Conservation (phyloP, 768 basidiomycete species). For the Mycena pura region DNA sequence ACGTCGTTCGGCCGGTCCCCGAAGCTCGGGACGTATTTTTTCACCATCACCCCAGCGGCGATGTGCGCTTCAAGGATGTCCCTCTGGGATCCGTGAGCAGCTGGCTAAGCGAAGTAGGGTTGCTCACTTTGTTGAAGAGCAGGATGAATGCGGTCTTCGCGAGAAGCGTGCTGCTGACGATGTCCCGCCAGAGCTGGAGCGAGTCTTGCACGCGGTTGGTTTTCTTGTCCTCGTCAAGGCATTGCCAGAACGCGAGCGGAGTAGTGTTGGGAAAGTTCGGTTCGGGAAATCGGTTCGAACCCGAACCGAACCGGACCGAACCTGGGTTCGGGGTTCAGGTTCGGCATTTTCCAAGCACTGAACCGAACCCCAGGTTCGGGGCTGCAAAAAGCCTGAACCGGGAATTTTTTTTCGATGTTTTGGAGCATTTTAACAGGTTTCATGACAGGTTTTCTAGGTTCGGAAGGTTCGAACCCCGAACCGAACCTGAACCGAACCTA, state of each 20-base stretch:
- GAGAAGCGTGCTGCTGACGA: conserved; percentile 69
- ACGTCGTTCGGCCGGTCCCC: too few species aligned
- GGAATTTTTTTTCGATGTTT: too few species aligned
- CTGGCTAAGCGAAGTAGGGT: neutral
- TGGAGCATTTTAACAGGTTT: too few species aligned
- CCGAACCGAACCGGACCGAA: conserved; percentile 54
- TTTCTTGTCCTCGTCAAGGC: conserved; percentile 69
- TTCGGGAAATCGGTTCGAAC: conserved; percentile 82
- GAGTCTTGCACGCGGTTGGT: conserved; percentile 79
- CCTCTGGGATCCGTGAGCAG: conserved; percentile 51
- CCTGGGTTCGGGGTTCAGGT: neutral
- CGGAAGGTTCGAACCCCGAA: too few species aligned
- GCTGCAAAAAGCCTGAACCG: too few species aligned
- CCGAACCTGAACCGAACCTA: too few species aligned
- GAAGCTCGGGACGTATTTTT: conserved; percentile 67
- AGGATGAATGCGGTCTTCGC: conserved; percentile 66
- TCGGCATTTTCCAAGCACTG: too few species aligned
- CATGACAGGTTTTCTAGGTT: too few species aligned
- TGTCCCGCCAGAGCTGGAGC: conserved; percentile 68
- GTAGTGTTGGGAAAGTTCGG: too few species aligned
- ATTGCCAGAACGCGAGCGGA: conserved; percentile 74
- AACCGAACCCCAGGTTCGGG: too few species aligned
- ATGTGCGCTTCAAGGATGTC: conserved; percentile 63
- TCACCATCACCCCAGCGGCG: conserved; percentile 58
- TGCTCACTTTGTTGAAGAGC: conserved; percentile 73